Base-by-base conservation (phyloP, 1,139 yeast genomes). In the Hemisphaericaspora xylofermentans region DNA sequence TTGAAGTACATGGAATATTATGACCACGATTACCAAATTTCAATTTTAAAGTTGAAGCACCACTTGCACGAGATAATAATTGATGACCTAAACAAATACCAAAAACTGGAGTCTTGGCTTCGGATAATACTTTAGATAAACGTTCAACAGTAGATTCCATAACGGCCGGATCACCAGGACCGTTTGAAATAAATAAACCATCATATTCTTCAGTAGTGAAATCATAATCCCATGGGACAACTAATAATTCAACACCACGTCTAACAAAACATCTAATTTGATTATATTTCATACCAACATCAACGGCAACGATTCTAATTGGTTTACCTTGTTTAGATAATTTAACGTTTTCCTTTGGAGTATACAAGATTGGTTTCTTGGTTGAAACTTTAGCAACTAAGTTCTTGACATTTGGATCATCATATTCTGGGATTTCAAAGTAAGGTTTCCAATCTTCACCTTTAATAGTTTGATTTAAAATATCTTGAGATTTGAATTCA, bases 1-100 rank as follows among this genome's bases (percentile, higher is more conserved):
- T 76, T 42, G 95, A 88, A 44, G 97, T 88, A 74, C 96, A 91
- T 50, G 99, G 99, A 55, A 94, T 94, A 66, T 94, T 94, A 74
- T 94, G 99, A 61, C 98, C 99, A 78, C 99, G 91, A 78, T 94
- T 94, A 84, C 99, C 99, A 59, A 88, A 94, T 72, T 91, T 91
- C 73, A 94, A 74, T 69, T 94, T 94, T 60, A 80, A 57, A 43
- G 99, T 93, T 16, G 85, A 74, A 43, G 98, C 98, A 60, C 98
- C 99, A 45, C 93, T 70, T 42, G 99, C 97, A 68, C 95, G 80
- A 36, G 98, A 96, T 63, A 94, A 71, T 61, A 94, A 80, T 74
- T 94, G 99, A 69, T 94, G 99, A 66, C 99, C 99, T 57, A 93
- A 76, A 81, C 99, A 94, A 62, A 94, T 94, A 80, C 98, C 98